Evolutionary conservation across 225 moss, liverwort and hornwort genomes (phyloP).

Genomic region (Straminergon stramineum): DNA sequence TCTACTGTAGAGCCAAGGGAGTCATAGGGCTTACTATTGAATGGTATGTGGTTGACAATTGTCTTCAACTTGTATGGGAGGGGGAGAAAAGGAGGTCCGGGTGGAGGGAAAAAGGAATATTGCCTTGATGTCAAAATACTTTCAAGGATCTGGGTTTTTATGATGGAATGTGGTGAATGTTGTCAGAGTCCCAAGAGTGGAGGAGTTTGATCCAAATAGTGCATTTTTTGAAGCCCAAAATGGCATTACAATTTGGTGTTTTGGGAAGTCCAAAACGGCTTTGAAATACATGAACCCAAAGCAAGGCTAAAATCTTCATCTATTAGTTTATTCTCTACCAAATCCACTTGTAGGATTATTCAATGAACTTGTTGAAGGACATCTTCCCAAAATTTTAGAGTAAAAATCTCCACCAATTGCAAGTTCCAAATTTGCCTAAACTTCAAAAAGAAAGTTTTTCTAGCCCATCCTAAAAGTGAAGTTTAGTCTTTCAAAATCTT

Average conservation of each 20-base stretch:
- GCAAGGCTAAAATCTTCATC: not conserved
- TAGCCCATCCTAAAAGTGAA: not conserved
- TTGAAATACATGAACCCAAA: not conserved
- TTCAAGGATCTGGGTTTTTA: not conserved
- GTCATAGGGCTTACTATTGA: no score
- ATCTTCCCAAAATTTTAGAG: not conserved
- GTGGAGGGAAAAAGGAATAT: no score
- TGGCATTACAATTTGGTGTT: no score
- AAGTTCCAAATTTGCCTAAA: not conserved
- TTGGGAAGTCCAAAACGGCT: no score
- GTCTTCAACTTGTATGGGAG: no score
- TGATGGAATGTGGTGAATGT: not conserved
- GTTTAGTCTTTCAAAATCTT: no score
- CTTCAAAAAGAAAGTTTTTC: not conserved
- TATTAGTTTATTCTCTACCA: not conserved
- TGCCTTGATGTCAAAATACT: not conserved
- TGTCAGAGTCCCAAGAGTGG: not conserved
- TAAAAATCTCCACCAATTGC: not conserved
- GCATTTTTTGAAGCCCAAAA: not conserved
- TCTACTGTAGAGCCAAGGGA: no score
- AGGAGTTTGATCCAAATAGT: not conserved
- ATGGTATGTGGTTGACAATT: not conserved
- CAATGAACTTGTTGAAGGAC: not conserved
- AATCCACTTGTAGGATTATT: not conserved
- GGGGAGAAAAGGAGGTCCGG: no score